These are phyloP conservation scores for Vaccinium myrtillus DNA, from an alignment of 148 eudicot genomes.

Conservation along the genomic window DNA sequence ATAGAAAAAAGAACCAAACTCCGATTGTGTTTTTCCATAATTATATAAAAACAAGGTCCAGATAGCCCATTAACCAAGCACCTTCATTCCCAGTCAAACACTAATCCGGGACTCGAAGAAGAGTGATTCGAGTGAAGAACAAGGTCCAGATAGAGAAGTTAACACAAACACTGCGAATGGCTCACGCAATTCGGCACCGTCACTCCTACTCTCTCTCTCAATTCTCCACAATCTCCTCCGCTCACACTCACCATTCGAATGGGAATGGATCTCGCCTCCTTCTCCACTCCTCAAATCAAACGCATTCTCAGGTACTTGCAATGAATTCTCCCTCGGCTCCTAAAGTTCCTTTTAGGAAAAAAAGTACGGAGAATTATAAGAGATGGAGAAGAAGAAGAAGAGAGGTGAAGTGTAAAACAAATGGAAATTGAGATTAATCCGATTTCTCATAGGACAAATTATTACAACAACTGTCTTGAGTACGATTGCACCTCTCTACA, in stretches of 20 bases:
- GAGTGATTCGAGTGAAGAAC: no score
- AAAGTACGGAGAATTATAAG: background rate
- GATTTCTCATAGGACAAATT: background rate
- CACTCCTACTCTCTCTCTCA: constrained; percentile 19
- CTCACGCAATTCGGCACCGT: constrained; percentile 34
- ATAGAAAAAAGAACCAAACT: no score
- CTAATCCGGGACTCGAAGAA: no score
- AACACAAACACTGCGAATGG: constrained; percentile 19
- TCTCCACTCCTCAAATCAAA: constrained; percentile 67
- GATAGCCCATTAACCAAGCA: no score
- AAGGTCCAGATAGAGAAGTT: no score
- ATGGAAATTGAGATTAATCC: background rate
- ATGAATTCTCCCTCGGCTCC: no score
- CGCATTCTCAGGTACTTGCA: constrained; percentile 55
- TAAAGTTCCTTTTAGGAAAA: background rate
- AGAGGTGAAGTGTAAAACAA: background rate
- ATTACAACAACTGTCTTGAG: no score
- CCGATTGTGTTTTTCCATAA: no score
- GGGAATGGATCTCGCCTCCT: constrained; percentile 70
- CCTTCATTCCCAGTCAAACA: no score
- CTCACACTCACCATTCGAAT: constrained; percentile 29
- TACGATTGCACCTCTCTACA: no score
- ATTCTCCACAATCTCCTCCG: constrained; percentile 12
- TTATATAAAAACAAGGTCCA: no score
- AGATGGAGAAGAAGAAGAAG: background rate